Percentiles rank a stretch among this genome's conserved stretches.
phyloP scores from a whole-genome alignment of 345 rosid species.

The Eucalyptus coolabah region DNA sequence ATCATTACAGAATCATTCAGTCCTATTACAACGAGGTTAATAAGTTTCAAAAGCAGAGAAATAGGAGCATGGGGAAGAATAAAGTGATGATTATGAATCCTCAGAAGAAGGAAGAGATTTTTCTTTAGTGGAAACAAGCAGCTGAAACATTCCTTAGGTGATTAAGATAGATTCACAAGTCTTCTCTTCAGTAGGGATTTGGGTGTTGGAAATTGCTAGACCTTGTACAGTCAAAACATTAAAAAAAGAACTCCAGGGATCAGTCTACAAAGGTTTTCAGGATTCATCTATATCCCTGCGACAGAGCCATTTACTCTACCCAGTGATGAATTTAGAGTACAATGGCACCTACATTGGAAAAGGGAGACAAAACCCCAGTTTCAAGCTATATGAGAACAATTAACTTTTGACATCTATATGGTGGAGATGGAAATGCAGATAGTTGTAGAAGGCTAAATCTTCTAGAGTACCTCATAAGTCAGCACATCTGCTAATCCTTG shows the following conservation, averaged over 20 bases:
- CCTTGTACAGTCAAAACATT: not conserved
- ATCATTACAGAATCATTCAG: not conserved
- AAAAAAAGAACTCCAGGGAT: not conserved
- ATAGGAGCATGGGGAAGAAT: not conserved
- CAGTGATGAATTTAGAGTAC: not conserved
- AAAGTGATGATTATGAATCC: not conserved
- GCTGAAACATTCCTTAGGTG: not conserved
- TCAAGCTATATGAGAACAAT: not conserved
- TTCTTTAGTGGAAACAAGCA: not conserved
- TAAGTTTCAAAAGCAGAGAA: not conserved
- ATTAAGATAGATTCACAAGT: not conserved
- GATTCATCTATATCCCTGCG: not conserved
- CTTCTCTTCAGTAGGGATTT: not conserved
- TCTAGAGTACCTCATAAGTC: conserved; percentile 72
- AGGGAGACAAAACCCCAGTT: not conserved
- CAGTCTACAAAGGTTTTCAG: not conserved
- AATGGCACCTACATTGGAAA: not conserved
- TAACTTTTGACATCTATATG: not conserved
- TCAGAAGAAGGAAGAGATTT: not conserved
- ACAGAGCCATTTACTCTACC: not conserved
- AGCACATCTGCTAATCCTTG: conserved; percentile 88
- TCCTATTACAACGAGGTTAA: not conserved
- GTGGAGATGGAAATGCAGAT: not conserved
- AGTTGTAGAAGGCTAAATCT: not conserved
- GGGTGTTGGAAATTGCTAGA: not conserved